Conservation (phyloP, 306 rosid species). For the Cicer bijugum region DNA sequence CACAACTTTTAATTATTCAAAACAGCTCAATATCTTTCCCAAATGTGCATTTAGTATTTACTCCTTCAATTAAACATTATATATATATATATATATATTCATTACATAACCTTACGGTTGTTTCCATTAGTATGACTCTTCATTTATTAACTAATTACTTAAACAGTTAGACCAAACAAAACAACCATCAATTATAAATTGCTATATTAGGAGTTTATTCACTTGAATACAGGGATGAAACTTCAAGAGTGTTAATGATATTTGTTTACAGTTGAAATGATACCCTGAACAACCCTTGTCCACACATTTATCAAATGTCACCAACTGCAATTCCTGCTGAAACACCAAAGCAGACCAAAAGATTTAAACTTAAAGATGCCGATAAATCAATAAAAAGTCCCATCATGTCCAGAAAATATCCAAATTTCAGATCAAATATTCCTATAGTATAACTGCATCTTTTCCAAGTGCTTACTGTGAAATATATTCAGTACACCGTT, state of each 20-base stretch:
- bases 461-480: background rate
- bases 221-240: constrained; percentile 24
- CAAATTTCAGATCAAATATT: constrained; percentile 16
- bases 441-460: background rate
- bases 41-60: background rate
- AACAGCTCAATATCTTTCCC: constrained; percentile 4
- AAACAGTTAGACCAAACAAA: constrained; percentile 1
- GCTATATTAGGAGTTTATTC: constrained; percentile 1
- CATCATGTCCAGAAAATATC: constrained; percentile 28
- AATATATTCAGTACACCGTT: background rate
- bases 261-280: constrained; percentile 9
- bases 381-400: background rate
- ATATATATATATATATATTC: background rate
- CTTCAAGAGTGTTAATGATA: constrained; percentile 6
- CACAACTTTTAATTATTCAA: background rate
- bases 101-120: background rate
- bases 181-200: constrained; percentile 17
- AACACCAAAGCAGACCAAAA: constrained; percentile 4
- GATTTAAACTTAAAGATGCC: background rate
- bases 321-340: constrained; percentile 5
- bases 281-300: background rate
- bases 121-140: constrained; percentile 24
- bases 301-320: background rate
- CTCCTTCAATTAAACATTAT: background rate
- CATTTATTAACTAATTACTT: constrained; percentile 13